Evolutionary conservation across 345 rosid genomes (phyloP).

Genomic region (Isatis tinctoria): DNA sequence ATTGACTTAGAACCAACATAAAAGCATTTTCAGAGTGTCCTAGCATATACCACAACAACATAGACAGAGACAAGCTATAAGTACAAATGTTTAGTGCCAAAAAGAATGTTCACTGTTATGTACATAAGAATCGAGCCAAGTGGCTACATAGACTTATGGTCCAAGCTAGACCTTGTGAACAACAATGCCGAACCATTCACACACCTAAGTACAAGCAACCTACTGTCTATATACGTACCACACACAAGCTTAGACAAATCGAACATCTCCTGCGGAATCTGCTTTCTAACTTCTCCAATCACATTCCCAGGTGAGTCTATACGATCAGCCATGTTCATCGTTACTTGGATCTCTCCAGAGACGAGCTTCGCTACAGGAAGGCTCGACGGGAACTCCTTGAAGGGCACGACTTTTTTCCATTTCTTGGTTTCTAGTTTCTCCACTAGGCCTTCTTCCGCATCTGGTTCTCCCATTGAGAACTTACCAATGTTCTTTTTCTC

Average conservation of each 20-base stretch:
- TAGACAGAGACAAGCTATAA: neutral
- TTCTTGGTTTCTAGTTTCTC: constrained; percentile 55
- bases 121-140: constrained; percentile 16
- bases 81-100: neutral
- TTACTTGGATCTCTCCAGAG: constrained; percentile 52
- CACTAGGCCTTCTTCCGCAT: constrained; percentile 39
- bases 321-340: constrained; percentile 43
- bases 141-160: constrained; percentile 17
- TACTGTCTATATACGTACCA: constrained; percentile 72
- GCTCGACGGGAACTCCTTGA: constrained; percentile 77
- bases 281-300: constrained; percentile 64
- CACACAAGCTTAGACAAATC: constrained; percentile 77
- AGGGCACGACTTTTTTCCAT: constrained; percentile 75
- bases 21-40: too few relatives aligned
- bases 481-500: constrained; percentile 42
- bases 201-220: constrained; percentile 70
- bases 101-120: constrained; percentile 15
- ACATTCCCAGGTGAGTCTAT: constrained; percentile 46
- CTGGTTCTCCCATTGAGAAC: constrained; percentile 46
- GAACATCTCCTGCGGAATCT: constrained; percentile 83
- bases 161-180: constrained; percentile 50
- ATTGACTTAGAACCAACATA: too few relatives aligned
- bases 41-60: neutral
- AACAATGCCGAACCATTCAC: constrained; percentile 82
- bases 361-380: constrained; percentile 78